phyloP scores from a whole-genome alignment of 805 yeast species.

The Candida patagonica region DNA sequence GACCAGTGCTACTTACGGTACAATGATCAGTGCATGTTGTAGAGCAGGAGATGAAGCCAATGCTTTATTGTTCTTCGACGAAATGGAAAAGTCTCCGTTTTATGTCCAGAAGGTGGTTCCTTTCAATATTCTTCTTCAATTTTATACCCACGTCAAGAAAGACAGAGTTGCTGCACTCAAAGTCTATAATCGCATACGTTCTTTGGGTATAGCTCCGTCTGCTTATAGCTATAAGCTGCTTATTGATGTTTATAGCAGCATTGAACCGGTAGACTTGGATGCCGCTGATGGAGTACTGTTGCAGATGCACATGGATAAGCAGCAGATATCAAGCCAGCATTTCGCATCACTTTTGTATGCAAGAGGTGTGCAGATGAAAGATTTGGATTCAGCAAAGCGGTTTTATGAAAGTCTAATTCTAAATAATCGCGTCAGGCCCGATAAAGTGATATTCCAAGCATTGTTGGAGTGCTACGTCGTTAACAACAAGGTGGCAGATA shows the following conservation, averaged over 20 bases:
- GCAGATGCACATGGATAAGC: constrained; percentile 24
- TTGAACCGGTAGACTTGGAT: constrained; percentile 27
- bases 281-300: constrained; percentile 29
- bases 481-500: constrained; percentile 24
- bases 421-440: constrained; percentile 28
- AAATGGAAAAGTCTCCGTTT: constrained; percentile 27
- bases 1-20: constrained; percentile 29
- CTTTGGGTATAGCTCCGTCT: constrained; percentile 25
- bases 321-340: constrained; percentile 26
- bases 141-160: constrained; percentile 26
- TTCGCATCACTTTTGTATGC: constrained; percentile 31
- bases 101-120: constrained; percentile 29
- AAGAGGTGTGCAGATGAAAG: constrained; percentile 29
- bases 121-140: constrained; percentile 32
- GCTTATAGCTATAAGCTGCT: constrained; percentile 33
- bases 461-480: constrained; percentile 31
- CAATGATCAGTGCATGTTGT: constrained; percentile 31
- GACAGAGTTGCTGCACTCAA: constrained; percentile 27
- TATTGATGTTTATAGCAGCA: constrained; percentile 28
- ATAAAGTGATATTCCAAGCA: constrained; percentile 31
- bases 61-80: constrained; percentile 27
- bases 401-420: constrained; percentile 26
- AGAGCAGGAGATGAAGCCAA: constrained; percentile 27
- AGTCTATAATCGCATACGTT: constrained; percentile 23
- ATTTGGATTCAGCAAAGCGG: constrained; percentile 27